phyloP scores from a whole-genome alignment of 2,329 filamentous ascomycete species.

The Aspergillus novoparasiticus region DNA sequence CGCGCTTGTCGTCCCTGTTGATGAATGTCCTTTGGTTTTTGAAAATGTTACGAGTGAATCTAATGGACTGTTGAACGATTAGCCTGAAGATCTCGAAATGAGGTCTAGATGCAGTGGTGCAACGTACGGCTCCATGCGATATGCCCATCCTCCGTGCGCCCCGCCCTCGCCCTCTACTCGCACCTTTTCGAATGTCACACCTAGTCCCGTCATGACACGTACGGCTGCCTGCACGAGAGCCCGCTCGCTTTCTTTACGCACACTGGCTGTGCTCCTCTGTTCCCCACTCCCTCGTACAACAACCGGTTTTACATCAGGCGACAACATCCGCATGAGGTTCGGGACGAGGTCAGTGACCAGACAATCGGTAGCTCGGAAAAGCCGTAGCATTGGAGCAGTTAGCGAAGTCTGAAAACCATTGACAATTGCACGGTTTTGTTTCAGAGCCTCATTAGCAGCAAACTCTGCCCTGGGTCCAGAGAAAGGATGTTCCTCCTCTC shows the following conservation, averaged over 20 bases:
- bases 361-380: constrained; percentile 77
- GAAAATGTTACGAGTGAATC: constrained; percentile 73
- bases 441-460: constrained; percentile 76
- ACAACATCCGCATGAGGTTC: constrained; percentile 79
- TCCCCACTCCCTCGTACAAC: constrained; percentile 72
- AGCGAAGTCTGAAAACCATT: constrained; percentile 73
- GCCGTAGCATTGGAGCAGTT: constrained; percentile 69
- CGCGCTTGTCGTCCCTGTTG: constrained; percentile 55
- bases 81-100: not conserved
- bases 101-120: not conserved
- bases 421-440: constrained; percentile 74
- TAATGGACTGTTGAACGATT: constrained; percentile 55
- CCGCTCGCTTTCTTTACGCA: constrained; percentile 84
- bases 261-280: constrained; percentile 72
- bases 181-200: constrained; percentile 78
- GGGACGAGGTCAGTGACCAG: constrained; percentile 82
- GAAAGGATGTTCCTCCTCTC: constrained; percentile 68
- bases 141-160: constrained; percentile 71
- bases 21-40: constrained; percentile 35
- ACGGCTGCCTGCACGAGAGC: constrained; percentile 78
- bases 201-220: constrained; percentile 78
- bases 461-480: constrained; percentile 81
- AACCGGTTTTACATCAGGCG: constrained; percentile 88
- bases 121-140: constrained; percentile 90
- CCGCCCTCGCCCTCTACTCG: constrained; percentile 71